Conservation (phyloP, 345 rosid genomes). For the Rubroshorea leprosula region DNA sequence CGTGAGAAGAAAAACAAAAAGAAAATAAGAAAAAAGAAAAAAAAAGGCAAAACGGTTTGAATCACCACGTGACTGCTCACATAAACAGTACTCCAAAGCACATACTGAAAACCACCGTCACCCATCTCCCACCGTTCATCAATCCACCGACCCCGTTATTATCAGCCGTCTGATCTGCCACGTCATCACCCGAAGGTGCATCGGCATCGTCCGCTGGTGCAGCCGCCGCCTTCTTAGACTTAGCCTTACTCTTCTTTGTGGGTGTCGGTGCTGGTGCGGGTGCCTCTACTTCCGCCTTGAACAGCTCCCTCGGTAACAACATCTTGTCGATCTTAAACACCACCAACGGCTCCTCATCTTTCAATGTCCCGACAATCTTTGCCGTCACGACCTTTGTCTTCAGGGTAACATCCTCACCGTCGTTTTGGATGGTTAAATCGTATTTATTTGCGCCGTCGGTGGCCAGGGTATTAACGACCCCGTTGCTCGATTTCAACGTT, state of each 20-base stretch:
- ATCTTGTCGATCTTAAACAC: conserved; percentile 68
- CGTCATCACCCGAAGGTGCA: conserved; percentile 40
- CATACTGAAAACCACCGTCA: conserved; percentile 32
- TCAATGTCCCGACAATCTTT: conserved; percentile 51
- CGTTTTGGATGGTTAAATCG: conserved; percentile 73
- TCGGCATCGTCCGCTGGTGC: conserved; percentile 40
- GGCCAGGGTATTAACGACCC: conserved; percentile 77
- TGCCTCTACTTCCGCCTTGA: conserved; percentile 38
- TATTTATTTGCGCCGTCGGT: conserved; percentile 73
- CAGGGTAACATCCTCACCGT: conserved; percentile 64
- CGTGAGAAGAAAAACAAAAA: too few relatives aligned
- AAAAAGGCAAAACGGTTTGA: too few relatives aligned
- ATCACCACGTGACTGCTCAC: conserved; percentile 15
- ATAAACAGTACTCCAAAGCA: conserved; percentile 34
- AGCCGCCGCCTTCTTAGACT: conserved; percentile 27
- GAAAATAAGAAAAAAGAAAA: too few relatives aligned
- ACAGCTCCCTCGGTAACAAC: conserved; percentile 70
- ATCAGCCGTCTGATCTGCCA: conserved; percentile 50
- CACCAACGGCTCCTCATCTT: conserved; percentile 74
- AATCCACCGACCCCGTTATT: conserved; percentile 35
- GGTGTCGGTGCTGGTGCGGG: conserved; percentile 16
- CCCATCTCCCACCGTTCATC: conserved; percentile 30
- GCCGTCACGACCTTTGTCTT: conserved; percentile 61
- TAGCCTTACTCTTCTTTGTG: conserved; percentile 14
- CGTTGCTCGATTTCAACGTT: conserved; percentile 69